Evolutionary conservation across 345 rosid genomes (phyloP).

Genomic region (Nasturtium officinale): DNA sequence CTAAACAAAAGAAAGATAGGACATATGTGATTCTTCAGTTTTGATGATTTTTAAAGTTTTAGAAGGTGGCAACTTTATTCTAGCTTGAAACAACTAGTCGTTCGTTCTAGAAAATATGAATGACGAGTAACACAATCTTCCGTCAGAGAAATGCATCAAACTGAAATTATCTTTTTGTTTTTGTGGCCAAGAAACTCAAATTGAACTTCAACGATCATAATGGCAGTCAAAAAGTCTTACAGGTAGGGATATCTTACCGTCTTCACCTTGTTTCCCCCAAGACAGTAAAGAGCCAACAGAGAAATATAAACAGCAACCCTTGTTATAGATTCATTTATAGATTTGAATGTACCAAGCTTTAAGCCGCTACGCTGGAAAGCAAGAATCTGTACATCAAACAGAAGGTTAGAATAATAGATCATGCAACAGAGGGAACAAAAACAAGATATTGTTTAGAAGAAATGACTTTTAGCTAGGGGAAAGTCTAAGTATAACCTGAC

Average conservation of each 20-base stretch:
- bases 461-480: neutral
- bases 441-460: neutral
- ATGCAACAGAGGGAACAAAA: neutral
- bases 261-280: conserved; percentile 98
- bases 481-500: conserved; percentile 56
- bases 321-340: conserved; percentile 85
- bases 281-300: conserved; percentile 77
- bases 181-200: conserved; percentile 8
- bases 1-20: neutral
- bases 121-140: conserved; percentile 3
- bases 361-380: conserved; percentile 80
- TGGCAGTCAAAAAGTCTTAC: conserved; percentile 27
- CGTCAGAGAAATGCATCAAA: neutral
- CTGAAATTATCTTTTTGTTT: conserved; percentile 3
- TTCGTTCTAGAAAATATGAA: neutral
- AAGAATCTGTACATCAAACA: conserved; percentile 66
- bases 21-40: neutral
- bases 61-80: neutral
- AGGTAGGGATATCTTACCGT: conserved; percentile 62
- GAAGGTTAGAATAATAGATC: conserved; percentile 29
- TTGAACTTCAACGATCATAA: conserved; percentile 15
- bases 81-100: neutral
- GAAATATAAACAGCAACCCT: conserved; percentile 90
- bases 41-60: conserved; percentile 1
- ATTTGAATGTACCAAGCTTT: conserved; percentile 92